Evolutionary conservation across 805 yeast genomes (phyloP).

Genomic region (Saccharomycopsis javanensis): DNA sequence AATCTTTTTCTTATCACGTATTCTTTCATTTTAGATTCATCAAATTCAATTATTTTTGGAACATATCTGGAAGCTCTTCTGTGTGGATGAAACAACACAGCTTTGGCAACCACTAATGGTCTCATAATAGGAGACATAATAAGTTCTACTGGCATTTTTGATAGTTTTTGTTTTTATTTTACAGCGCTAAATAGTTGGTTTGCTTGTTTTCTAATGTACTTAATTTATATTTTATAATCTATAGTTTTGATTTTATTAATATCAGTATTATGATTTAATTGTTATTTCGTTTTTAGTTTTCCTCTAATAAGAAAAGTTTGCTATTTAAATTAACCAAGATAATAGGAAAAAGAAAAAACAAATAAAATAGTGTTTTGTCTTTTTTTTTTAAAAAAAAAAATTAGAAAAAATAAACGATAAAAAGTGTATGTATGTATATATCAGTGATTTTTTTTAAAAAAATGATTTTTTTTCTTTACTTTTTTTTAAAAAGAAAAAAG

Average conservation of each 20-base stretch:
- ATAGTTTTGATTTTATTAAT: not conserved
- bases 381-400: too few species aligned
- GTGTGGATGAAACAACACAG: slow-evolving; percentile 45
- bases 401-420: too few species aligned
- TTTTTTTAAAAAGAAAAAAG: too few species aligned
- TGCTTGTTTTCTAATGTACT: not conserved
- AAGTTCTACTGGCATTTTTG: slow-evolving; percentile 51
- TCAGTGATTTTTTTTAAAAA: too few species aligned
- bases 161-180: not conserved
- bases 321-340: too few species aligned
- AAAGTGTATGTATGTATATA: too few species aligned
- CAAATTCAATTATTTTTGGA: slow-evolving; percentile 40
- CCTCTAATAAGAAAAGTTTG: not conserved
- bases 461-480: too few species aligned
- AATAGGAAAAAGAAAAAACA: not conserved
- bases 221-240: not conserved
- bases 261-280: not conserved
- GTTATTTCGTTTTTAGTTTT: not conserved
- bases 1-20: slow-evolving; percentile 46
- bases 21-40: slow-evolving; percentile 29
- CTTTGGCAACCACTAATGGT: slow-evolving; percentile 46
- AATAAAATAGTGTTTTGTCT: too few species aligned
- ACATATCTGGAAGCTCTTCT: slow-evolving; percentile 47
- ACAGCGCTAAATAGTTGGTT: not conserved
- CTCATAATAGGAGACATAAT: slow-evolving; percentile 50